Percentiles rank a stretch among this genome's conserved stretches.
Conservation (phyloP, 768 basidiomycete genomes). For the Kwoniella pini region DNA sequence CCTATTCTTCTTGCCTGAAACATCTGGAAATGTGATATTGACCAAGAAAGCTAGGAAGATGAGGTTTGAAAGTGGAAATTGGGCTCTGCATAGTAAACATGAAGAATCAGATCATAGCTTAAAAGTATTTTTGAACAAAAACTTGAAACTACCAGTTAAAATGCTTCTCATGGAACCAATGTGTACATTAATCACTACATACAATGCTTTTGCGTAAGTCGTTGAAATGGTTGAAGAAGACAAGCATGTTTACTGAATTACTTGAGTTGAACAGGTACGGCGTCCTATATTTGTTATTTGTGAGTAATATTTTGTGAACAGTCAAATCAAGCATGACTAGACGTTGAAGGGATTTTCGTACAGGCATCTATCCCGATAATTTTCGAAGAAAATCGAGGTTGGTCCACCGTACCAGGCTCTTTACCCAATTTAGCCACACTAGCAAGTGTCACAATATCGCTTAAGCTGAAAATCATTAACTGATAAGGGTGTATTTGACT, state of each 20-base stretch:
- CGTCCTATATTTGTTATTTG: constrained; percentile 49
- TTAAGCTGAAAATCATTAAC: constrained; percentile 18
- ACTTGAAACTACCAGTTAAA: constrained; percentile 41
- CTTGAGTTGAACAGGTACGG: constrained; percentile 38
- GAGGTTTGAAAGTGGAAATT: constrained; percentile 43
- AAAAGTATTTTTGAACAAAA: constrained; percentile 49
- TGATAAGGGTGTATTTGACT: neutral
- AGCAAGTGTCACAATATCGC: constrained; percentile 17
- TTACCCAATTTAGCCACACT: constrained; percentile 52
- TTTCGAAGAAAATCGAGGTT: constrained; percentile 49
- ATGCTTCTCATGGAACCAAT: constrained; percentile 52
- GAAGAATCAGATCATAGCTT: constrained; percentile 49
- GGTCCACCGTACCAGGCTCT: constrained; percentile 42
- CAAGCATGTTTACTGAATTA: constrained; percentile 4
- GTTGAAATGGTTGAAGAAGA: neutral
- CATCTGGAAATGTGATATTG: constrained; percentile 51
- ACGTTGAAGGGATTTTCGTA: no score
- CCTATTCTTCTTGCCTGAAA: constrained; percentile 52
- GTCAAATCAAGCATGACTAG: no score
- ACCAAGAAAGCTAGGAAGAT: constrained; percentile 49
- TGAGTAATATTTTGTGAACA: neutral
- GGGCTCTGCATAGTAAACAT: constrained; percentile 49
- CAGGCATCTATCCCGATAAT: constrained; percentile 44
- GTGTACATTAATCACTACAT: constrained; percentile 32
- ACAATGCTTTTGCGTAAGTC: constrained; percentile 26